phyloP scores from a whole-genome alignment of 2,329 filamentous ascomycete genomes.

The Zelopaecilomyces penicillatus region DNA sequence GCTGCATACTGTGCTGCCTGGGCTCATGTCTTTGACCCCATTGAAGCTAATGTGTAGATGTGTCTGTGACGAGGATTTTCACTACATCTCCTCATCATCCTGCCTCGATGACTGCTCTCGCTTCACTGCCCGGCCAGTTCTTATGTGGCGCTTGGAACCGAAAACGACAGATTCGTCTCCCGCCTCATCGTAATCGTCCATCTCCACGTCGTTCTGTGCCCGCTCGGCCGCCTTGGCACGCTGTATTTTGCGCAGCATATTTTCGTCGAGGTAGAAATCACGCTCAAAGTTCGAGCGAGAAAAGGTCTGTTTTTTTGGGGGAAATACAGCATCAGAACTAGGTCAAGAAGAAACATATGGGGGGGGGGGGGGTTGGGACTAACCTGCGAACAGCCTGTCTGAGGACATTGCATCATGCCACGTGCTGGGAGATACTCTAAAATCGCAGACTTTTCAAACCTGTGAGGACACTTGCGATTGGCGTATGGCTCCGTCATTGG shows the following conservation, averaged over 20 bases:
- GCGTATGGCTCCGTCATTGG: constrained; percentile 59
- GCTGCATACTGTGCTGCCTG: too few species aligned
- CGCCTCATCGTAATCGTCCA: constrained; percentile 25
- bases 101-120: constrained; percentile 7
- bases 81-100: too few species aligned
- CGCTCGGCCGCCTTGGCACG: constrained; percentile 38
- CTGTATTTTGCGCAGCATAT: constrained; percentile 50
- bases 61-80: too few species aligned
- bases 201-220: constrained; percentile 32
- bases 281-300: constrained; percentile 25
- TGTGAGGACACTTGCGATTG: constrained; percentile 60
- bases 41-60: too few species aligned
- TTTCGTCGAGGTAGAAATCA: constrained; percentile 49
- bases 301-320: constrained; percentile 32
- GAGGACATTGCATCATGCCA: constrained; percentile 49
- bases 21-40: too few species aligned
- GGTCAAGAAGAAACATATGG: background rate
- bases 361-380: constrained; percentile 6
- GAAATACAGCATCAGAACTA: background rate
- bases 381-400: constrained; percentile 55
- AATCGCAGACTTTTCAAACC: constrained; percentile 60
- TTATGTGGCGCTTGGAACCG: constrained; percentile 15
- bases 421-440: constrained; percentile 41
- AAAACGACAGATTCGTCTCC: constrained; percentile 16
- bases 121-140: constrained; percentile 15